Base-by-base conservation (phyloP, 2,329 filamentous ascomycete genomes). In the Thyridium curvatum region DNA sequence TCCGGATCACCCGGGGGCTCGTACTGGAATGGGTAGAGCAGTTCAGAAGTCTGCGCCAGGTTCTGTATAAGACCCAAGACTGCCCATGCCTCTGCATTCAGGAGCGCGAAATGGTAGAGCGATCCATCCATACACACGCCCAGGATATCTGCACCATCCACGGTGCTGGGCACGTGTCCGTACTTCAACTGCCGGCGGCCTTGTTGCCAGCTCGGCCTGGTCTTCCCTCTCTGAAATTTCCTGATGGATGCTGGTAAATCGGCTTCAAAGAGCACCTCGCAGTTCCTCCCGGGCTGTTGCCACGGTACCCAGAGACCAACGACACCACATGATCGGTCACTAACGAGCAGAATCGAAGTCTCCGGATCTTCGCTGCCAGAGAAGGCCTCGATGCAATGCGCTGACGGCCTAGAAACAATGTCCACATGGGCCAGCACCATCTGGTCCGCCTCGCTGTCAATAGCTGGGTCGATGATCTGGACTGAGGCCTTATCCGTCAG, bases 31-130 rank as follows among this genome's bases (percentile, higher is more conserved):
- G 75, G 71, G 41, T 69, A 78, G 12, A 79, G 58, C 4, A 53
- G 46, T 7, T 57, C 51, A 18, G 69, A 72, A 18, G 60, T 56
- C 34, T 71, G 57, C 18, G 77, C 79, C 35, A 94, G 56, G 42
- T 84, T 82, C 52, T 94, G 82, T 2, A 96, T 55, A 45, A 91
- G 79, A 41, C 74, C 72, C 5, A 97, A 68, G 4, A 94, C 66
- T 7, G 72, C 70, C 77, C 83, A 85, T 8, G 82, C 72, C 3
- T 74, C 60, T 14, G 72, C 52, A 9, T 71, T 65, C 1, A 97
- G 62, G 12, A 90, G 62, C 1, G 74, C 74, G 49, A 96, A 83
- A 40, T 84, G 76, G 45, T 77, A 77, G 17, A 90, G 52, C 0
- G 81, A 78, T 2, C 86, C 86, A 51, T 86, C 79, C 28, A 88